Evolutionary conservation across 2,329 filamentous ascomycete genomes (phyloP), one percentile per base, ranked within the genome.

Genomic region (Colletotrichum abscissum): DNA sequence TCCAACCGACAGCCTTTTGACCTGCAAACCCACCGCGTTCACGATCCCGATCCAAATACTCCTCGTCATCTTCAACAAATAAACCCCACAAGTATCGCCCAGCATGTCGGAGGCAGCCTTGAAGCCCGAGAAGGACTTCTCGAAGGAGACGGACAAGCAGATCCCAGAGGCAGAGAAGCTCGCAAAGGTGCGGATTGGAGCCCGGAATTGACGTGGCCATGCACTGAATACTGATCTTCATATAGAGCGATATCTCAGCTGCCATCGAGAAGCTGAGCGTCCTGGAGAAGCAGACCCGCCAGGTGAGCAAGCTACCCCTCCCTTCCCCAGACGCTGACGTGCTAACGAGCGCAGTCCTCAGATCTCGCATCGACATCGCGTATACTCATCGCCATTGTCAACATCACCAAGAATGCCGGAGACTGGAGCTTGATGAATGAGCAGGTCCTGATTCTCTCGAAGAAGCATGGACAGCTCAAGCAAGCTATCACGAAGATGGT

Each of bases 391-490:
- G 88, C 92, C 75, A 97, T 99, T 82, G 94, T 97, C 82, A 97
- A 94, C 81, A 91, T 98, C 87, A 96, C 95, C 87, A 98, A 98
- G 86, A 89, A 97, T 83, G 92, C 94, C 24, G 93, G 93, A 77
- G 95, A 99, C 83, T 99, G 97, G 97, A 92, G 91, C 83, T 87
- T 98, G 80, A 90, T 99, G 85, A 98, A 98, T 82, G 97, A 99
- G 86, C 97, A 99, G 86, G 94, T 98, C 75, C 89, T 98, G 79
- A 89, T 98, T 76, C 89, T 99, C 71, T 98, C 97, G 77, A 99
- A 99, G 92, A 99, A 99, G 88, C 97, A 99, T 93, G 94, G 95
- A 79, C 97, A 99, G 88, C 95, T 99, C 81, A 99, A 99, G 86
- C 97, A 98, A 86, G 97, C 97, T 80, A 97, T 95, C 80, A 98